phyloP scores from a whole-genome alignment of 768 basidiomycete genomes.

The Mycena chlorophos region DNA sequence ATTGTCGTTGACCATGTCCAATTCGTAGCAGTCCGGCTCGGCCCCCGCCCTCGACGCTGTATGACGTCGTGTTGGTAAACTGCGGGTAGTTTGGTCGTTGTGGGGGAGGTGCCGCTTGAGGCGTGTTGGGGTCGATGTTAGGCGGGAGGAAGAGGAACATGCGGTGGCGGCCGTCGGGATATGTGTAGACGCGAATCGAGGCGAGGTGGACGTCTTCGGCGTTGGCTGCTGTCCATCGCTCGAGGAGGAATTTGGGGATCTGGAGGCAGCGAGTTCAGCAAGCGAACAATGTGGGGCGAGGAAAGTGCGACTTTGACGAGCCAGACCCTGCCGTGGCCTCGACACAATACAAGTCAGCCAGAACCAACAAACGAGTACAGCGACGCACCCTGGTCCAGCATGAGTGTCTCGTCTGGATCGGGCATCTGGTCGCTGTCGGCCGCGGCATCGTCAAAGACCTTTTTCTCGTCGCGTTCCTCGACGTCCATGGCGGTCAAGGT shows the following conservation, averaged over 20 bases:
- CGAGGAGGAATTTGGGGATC: slow-evolving; percentile 86
- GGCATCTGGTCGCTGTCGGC: slow-evolving; percentile 66
- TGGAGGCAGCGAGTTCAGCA: slow-evolving; percentile 31
- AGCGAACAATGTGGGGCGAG: neutral
- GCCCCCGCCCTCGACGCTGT: slow-evolving; percentile 31
- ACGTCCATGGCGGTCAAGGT: slow-evolving; percentile 34
- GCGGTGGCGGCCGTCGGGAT: slow-evolving; percentile 44
- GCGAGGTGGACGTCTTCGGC: slow-evolving; percentile 80
- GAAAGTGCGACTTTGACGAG: slow-evolving; percentile 70
- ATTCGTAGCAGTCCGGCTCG: slow-evolving; percentile 75
- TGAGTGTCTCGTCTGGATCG: slow-evolving; percentile 81
- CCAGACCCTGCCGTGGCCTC: slow-evolving; percentile 75
- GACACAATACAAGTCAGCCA: neutral
- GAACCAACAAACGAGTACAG: neutral
- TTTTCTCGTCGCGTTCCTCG: slow-evolving; percentile 63
- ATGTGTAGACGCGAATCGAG: slow-evolving; percentile 76
- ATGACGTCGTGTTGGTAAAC: slow-evolving; percentile 37
- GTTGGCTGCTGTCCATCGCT: slow-evolving; percentile 78
- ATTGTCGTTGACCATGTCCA: slow-evolving; percentile 83
- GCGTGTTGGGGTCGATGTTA: slow-evolving; percentile 46
- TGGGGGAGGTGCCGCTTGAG: slow-evolving; percentile 5
- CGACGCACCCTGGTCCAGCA: slow-evolving; percentile 52
- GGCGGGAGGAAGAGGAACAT: slow-evolving; percentile 70
- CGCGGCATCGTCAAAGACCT: slow-evolving; percentile 58
- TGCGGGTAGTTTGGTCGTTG: slow-evolving; percentile 36